Evolutionary conservation across 2,329 filamentous ascomycete genomes (phyloP), one percentile per base, ranked within the genome.

Genomic region (Fusarium verrucosum): DNA sequence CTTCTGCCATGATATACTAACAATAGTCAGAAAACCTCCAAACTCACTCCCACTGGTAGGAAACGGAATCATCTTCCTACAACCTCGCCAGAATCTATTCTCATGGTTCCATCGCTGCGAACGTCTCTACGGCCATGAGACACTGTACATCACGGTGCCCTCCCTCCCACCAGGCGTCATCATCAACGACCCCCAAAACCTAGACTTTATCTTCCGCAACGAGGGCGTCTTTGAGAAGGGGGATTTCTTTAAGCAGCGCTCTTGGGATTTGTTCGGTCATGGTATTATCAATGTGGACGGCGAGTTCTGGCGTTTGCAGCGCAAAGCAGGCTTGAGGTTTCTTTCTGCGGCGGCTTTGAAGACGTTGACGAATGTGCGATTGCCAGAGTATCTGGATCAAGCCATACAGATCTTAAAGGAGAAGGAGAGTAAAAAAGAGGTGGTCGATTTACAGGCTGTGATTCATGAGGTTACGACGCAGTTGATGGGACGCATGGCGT

Each of bases 261-360:
- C 86, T 0, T 84, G 83, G 80, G 87, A 89, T 69, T 75, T 90
- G 1, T 90, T 90, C 60, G 87, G 85, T 2, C 80, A 87, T 64
- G 87, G 87, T 23, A 89, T 90, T 65, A 88, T 89, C 74, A 90
- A 89, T 65, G 83, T 83, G 23, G 87, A 89, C 59, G 87, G 87
- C 36, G 84, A 87, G 20, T 70, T 87, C 22, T 89, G 87, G 87
- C 84, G 80, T 58, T 76, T 83, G 3, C 87, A 89, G 76, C 80
- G 87, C 41, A 88, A 85, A 71, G 87, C 87, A 5, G 87, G 87
- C 1, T 63, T 85, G 14, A 74, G 82, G 25, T 89, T 89, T 65
- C 80, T 90, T 23, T 87, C 80, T 66, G 79, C 80, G 14, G 76
- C 83, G 50, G 88, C 88, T 65, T 71, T 89, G 28, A 81, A 83